Evolutionary conservation across 2,329 filamentous ascomycete species (phyloP).

Genomic region (Colletotrichum sidae): DNA sequence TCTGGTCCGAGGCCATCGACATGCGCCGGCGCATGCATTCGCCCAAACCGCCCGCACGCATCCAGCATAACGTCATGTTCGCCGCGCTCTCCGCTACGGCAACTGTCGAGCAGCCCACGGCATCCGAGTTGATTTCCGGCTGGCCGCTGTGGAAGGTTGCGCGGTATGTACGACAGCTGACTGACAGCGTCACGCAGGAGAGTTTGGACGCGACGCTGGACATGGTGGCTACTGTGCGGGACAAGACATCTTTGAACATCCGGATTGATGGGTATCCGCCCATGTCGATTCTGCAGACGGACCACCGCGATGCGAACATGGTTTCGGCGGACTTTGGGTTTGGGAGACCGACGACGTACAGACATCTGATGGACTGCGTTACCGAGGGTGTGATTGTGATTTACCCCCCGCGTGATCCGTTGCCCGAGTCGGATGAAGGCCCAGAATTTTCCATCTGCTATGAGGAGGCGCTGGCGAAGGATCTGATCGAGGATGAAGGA

Average conservation of each 20-base stretch:
- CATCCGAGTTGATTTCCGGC: constrained; percentile 49
- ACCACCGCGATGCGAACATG: constrained; percentile 48
- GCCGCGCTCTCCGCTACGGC: constrained; percentile 42
- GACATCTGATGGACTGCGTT: constrained; percentile 46
- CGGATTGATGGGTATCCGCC: constrained; percentile 51
- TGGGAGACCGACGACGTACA: constrained; percentile 46
- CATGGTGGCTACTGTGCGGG: constrained; percentile 48
- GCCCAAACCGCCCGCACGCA: constrained; percentile 42
- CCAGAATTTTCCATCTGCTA: constrained; percentile 49
- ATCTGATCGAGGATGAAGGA: constrained; percentile 47
- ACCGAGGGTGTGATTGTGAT: constrained; percentile 44
- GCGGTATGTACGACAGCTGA: constrained; percentile 51
- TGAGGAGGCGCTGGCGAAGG: constrained; percentile 47
- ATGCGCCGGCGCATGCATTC: constrained; percentile 50
- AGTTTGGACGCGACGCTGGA: constrained; percentile 45
- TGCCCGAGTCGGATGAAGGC: constrained; percentile 48
- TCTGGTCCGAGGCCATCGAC: constrained; percentile 52
- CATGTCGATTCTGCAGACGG: constrained; percentile 48
- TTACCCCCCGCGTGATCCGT: constrained; percentile 46
- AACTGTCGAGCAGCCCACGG: constrained; percentile 44
- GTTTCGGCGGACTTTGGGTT: constrained; percentile 51
- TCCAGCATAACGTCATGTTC: constrained; percentile 51
- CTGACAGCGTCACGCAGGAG: constrained; percentile 49
- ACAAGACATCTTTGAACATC: constrained; percentile 49
- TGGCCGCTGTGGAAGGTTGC: constrained; percentile 50